Base-by-base conservation (phyloP, 2,329 filamentous ascomycete species). In the Scedosporium minutisporum region DNA sequence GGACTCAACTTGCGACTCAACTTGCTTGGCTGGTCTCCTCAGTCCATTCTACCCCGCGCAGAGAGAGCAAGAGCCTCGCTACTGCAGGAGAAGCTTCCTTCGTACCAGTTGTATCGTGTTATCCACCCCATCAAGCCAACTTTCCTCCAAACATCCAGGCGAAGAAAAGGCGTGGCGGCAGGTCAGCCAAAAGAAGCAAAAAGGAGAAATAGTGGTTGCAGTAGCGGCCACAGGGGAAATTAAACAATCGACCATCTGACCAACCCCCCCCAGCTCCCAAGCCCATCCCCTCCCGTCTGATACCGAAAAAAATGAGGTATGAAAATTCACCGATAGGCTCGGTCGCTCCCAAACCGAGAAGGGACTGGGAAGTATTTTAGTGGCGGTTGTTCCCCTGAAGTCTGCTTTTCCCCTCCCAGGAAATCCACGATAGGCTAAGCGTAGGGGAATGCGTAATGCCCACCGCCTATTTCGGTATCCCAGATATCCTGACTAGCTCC, bases 211-310 rank as follows among this genome's bases (percentile, higher is more conserved):
- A 55, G 51, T 55, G 51, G 51, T 55, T 55, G 51, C 51, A 55
- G 51, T 55, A 55, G 51, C 51, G 51, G 51, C 51, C 51, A 55
- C 51, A 10, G 21, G 51, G 51, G 51, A 55, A 55, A 55, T 55
- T 55, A 55, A 55, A 23, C 23, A 23, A 55, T 55, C 18, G 18
- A 29, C 18, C 51, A 55, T 23, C 51, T 55, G 51, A 55, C 51
- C 51, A 55, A 55, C 51, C 21, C 21, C 21, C 10, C 44, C 44
- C 5, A 9, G n/a, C 16, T n/a, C 44, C 44, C 16, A 18, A 16
- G 12, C 21, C 12, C 23, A 14, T 55, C 48, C 21, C 14, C 14
- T 9, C 14, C 16, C 9, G n/a, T 51, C 25, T 5, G 29, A 38
- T 38, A 38, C 33, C 33, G 10, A 33, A 38, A 38, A 38, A 14